A percentile compares a stretch with the other conserved stretches of the same genome.
Conservation (phyloP, 1,284 basidiomycete species). For the Takashimella koratensis region DNA sequence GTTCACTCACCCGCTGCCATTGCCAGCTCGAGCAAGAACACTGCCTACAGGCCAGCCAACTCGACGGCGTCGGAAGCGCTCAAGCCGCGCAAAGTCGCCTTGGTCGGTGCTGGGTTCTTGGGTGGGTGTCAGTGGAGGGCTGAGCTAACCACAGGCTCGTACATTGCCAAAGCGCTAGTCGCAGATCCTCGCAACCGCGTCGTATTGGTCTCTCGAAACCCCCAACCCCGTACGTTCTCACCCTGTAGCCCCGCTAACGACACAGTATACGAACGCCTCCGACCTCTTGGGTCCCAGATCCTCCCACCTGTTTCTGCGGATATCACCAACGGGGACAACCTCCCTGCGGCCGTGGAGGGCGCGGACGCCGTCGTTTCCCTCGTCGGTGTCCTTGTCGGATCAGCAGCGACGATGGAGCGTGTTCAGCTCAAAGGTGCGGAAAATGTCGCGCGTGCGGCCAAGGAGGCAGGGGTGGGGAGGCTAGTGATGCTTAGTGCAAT, state of each 20-base stretch:
- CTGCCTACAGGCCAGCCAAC: too few species aligned
- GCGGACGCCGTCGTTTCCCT: slow-evolving; percentile 61
- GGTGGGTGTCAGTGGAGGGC: slow-evolving; percentile 46
- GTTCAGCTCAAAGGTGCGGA: slow-evolving; percentile 63
- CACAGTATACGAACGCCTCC: slow-evolving; percentile 32
- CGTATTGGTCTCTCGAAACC: slow-evolving; percentile 58
- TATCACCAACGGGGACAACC: slow-evolving; percentile 55
- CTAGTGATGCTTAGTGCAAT: slow-evolving; percentile 42
- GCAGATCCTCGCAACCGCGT: slow-evolving; percentile 49
- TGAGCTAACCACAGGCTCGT: slow-evolving; percentile 56
- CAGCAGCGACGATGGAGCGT: slow-evolving; percentile 56
- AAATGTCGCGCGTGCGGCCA: slow-evolving; percentile 52
- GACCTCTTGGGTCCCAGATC: slow-evolving; percentile 36
- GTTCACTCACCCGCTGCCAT: too few species aligned
- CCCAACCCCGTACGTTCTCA: slow-evolving; percentile 45
- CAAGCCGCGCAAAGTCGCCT: slow-evolving; percentile 53
- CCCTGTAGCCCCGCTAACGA: neutral
- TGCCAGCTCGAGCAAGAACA: too few species aligned
- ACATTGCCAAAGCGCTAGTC: slow-evolving; percentile 55
- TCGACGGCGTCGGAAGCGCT: neutral
- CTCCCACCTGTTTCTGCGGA: slow-evolving; percentile 56
- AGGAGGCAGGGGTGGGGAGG: slow-evolving; percentile 31
- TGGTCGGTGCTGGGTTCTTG: slow-evolving; percentile 65
- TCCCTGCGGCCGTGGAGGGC: slow-evolving; percentile 54
- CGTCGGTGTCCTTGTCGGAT: slow-evolving; percentile 62